These are phyloP conservation scores for Lonicera japonica DNA, from an alignment of 129 eudicot species.

Conservation along the genomic window DNA sequence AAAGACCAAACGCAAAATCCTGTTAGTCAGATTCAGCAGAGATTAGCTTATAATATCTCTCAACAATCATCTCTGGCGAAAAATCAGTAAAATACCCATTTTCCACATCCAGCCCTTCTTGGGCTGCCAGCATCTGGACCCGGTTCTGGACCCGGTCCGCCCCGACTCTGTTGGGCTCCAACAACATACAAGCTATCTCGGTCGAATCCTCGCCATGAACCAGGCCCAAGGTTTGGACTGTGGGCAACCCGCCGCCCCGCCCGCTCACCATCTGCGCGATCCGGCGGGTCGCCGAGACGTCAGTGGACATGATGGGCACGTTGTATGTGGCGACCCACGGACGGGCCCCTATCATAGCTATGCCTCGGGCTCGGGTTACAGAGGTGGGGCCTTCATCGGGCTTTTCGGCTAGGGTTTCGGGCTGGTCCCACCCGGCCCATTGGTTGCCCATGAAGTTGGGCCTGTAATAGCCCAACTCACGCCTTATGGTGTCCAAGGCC, in stretches of 20 bases:
- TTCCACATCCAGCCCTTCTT: slow-evolving; percentile 45
- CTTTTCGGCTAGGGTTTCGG: slow-evolving; percentile 23
- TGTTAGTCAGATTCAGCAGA: slow-evolving; percentile 15
- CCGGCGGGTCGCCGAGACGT: slow-evolving; percentile 31
- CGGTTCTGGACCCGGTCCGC: slow-evolving; percentile 41
- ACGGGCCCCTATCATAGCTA: slow-evolving; percentile 39
- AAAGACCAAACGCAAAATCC: too few relatives aligned
- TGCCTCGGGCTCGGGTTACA: slow-evolving; percentile 34
- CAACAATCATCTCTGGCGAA: slow-evolving; percentile 44
- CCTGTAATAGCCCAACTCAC: slow-evolving; percentile 42
- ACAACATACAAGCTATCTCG: slow-evolving; percentile 47
- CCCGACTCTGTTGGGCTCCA: slow-evolving; percentile 44
- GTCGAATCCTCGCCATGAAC: slow-evolving; percentile 51
- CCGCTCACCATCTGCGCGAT: slow-evolving; percentile 50
- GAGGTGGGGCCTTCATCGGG: slow-evolving; percentile 44
- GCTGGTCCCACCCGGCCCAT: slow-evolving; percentile 47
- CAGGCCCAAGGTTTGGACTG: slow-evolving; percentile 43
- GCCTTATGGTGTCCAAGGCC: slow-evolving; percentile 39
- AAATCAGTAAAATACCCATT: slow-evolving; percentile 50
- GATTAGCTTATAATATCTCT: slow-evolving; percentile 29
- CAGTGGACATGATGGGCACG: slow-evolving; percentile 49
- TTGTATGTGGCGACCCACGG: slow-evolving; percentile 45
- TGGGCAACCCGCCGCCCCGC: slow-evolving; percentile 53
- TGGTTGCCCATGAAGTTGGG: slow-evolving; percentile 40
- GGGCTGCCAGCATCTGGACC: slow-evolving; percentile 43